Conservation (phyloP, 2,329 filamentous ascomycete species). For the Purpureocillium lavendulum region DNA sequence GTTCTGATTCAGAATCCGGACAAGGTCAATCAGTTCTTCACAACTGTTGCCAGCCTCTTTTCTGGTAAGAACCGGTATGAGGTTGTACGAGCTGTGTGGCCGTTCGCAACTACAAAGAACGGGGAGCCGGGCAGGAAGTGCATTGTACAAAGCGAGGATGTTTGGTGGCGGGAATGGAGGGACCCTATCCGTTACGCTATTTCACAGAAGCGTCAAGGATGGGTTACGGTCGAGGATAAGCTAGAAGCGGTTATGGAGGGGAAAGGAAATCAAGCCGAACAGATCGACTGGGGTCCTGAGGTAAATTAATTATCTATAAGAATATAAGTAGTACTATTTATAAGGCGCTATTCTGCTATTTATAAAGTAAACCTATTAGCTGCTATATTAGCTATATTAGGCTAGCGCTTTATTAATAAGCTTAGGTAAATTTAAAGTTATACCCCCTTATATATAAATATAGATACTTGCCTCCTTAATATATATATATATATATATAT, state of each 20-base stretch:
- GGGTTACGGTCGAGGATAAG: conserved; percentile 44
- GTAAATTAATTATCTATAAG: conserved; percentile 3
- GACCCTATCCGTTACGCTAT: conserved; percentile 32
- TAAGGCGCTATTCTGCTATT: no score
- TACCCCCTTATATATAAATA: no score
- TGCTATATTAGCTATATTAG: no score
- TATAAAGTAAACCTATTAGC: no score
- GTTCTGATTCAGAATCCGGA: conserved; percentile 44
- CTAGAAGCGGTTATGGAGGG: conserved; percentile 45
- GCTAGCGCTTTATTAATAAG: no score
- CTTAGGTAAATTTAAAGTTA: no score
- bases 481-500: no score
- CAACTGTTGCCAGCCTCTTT: conserved; percentile 41
- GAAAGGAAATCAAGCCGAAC: conserved; percentile 24
- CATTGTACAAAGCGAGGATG: conserved; percentile 46
- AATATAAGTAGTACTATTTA: no score
- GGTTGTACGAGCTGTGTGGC: conserved; percentile 48
- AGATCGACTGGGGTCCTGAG: conserved; percentile 37
- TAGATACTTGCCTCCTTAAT: no score
- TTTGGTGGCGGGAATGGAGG: conserved; percentile 40
- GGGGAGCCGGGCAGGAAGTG: conserved; percentile 35
- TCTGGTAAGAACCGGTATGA: conserved; percentile 45
- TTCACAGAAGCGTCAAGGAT: conserved; percentile 29
- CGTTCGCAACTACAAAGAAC: conserved; percentile 41
- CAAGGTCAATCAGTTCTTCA: conserved; percentile 45